phyloP scores from a whole-genome alignment of 2,329 filamentous ascomycete species.

The Neophaeococcomyces mojaviensis region DNA sequence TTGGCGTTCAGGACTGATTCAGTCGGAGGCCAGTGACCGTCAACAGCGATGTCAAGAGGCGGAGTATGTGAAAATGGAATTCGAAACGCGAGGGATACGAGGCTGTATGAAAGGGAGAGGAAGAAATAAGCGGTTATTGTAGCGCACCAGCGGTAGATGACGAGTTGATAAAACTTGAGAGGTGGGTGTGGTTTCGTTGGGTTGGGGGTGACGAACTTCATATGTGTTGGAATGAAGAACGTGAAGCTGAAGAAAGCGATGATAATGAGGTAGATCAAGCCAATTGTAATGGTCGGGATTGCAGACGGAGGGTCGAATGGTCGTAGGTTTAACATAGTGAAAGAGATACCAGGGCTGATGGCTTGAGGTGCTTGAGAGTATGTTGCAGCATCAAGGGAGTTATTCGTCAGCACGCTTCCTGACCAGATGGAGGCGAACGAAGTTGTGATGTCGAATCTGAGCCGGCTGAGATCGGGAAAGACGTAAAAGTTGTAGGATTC shows the following conservation, averaged over 20 bases:
- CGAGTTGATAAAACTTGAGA: slow-evolving; percentile 50
- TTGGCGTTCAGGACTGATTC: slow-evolving; percentile 36
- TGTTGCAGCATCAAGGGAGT: slow-evolving; percentile 32
- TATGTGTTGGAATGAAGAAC: slow-evolving; percentile 58
- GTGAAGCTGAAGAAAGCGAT: slow-evolving; percentile 59
- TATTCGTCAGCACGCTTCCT: slow-evolving; percentile 25
- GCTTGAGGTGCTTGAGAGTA: slow-evolving; percentile 45
- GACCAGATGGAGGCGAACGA: slow-evolving; percentile 42
- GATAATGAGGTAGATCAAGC: slow-evolving; percentile 61
- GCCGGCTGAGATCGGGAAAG: slow-evolving; percentile 40
- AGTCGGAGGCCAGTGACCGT: slow-evolving; percentile 11
- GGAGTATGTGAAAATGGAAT: slow-evolving; percentile 51
- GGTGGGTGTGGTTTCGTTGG: slow-evolving; percentile 47
- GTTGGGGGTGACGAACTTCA: slow-evolving; percentile 44
- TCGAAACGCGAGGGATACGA: slow-evolving; percentile 57
- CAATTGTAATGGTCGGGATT: slow-evolving; percentile 54
- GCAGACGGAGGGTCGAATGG: slow-evolving; percentile 50
- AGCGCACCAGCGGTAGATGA: slow-evolving; percentile 51
- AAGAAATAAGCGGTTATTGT: slow-evolving; percentile 54
- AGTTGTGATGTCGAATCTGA: slow-evolving; percentile 41
- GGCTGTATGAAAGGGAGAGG: slow-evolving; percentile 55
- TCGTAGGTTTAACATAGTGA: slow-evolving; percentile 50
- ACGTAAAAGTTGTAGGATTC: slow-evolving; percentile 49
- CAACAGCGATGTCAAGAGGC: slow-evolving; percentile 37
- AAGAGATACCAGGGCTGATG: slow-evolving; percentile 49